Base-by-base conservation (phyloP, 306 rosid species). In the Quercus alba region DNA sequence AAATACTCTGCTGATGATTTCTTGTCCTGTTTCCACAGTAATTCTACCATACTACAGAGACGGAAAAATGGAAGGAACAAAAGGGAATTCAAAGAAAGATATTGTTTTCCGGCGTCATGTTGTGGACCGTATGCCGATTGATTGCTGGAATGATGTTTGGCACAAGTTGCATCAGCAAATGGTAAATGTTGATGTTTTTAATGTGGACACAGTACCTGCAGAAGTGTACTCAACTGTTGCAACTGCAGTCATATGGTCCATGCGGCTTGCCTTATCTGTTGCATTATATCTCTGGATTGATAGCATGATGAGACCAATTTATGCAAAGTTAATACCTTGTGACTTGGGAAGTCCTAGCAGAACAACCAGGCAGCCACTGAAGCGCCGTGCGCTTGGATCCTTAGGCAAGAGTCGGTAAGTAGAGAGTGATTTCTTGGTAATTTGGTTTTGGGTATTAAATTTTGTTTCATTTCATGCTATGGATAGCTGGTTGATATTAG, bases 111-210 rank as follows among this genome's bases (percentile, higher is more conserved):
- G 99, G 82, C 97, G 97, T 75, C 99, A 93, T 71, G 84, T 69
- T 35, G 91, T 93, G 75, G 94, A 95, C 78, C 91, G 86, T 54
- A 93, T 95, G 99, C 98, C 98, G 74, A 85, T 95, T 86, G 98
- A 91, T 84, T 81, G 94, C 80, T 95, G 99, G 99, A 95, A 95
- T 81, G 99, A 91, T 79, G 94, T 93, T 72, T 95, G 99, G 99
- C 82, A 85, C 83, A 95, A 90, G 91, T 85, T 95, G 83, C 99
- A 95, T 84, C 99, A 91, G 77, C 98, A 93, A 83, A 84, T 91
- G 84, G 97, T 93, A 68, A 91, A 94, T 58, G 97, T 93, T 78
- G 97, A 95, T 81, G 96, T 95, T 77, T 80, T 87, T 81, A 90
- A 93, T 80, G 92, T 94, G 54, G 87, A 94, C 74, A 75, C 89